A percentile compares a stretch with the other conserved stretches of the same genome.
phyloP scores from a whole-genome alignment of 1,284 basidiomycete species.

The Naganishia albida region DNA sequence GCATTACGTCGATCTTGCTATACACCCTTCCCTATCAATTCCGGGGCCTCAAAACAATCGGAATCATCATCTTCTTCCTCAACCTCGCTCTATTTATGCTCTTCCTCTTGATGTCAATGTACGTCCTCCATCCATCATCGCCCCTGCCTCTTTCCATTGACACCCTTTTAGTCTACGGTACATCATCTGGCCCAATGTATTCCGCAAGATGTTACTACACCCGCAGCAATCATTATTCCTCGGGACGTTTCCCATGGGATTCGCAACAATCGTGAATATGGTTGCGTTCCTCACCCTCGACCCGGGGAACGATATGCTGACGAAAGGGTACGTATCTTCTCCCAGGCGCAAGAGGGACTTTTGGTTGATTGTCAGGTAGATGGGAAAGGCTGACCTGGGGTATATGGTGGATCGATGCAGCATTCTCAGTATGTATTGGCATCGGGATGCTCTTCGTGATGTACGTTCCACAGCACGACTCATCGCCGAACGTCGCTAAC shows the following conservation, averaged over 20 bases:
- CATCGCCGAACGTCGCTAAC: too few species aligned
- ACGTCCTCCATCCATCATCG: background rate
- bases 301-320: conserved; percentile 54
- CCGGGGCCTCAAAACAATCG: conserved; percentile 50
- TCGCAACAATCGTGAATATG: conserved; percentile 59
- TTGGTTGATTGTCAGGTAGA: background rate
- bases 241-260: conserved; percentile 70
- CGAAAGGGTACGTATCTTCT: conserved; percentile 58
- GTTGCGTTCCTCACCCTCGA: conserved; percentile 54
- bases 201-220: conserved; percentile 62
- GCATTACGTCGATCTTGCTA: conserved; percentile 55
- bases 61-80: conserved; percentile 63
- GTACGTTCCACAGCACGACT: conserved; percentile 44
- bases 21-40: conserved; percentile 56
- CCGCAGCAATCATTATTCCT: conserved; percentile 68
- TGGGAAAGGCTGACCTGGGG: conserved; percentile 60
- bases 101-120: conserved; percentile 58
- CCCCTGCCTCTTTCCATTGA: background rate
- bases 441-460: conserved; percentile 68
- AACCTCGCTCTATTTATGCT: conserved; percentile 65
- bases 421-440: conserved; percentile 63
- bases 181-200: conserved; percentile 61
- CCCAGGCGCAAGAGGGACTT: background rate
- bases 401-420: conserved; percentile 72
- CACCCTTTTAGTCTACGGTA: conserved; percentile 56